Base-by-base conservation (phyloP, 1,284 basidiomycete species). In the Rhizopogon parksii region DNA sequence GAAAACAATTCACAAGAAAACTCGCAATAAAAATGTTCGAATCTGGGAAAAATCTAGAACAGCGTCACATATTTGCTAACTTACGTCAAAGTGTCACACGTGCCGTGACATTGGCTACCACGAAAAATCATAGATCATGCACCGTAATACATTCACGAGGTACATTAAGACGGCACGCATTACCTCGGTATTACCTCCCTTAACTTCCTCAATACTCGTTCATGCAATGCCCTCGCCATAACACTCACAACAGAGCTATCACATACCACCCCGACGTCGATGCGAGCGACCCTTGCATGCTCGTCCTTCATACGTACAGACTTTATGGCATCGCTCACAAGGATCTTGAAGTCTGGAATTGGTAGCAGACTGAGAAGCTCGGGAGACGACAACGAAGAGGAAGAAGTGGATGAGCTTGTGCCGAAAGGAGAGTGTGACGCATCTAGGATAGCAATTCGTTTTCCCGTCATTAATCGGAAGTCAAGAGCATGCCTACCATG, bases 401-500 rank as follows among this genome's bases (percentile, higher is more conserved):
- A 5, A 17, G 50, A 47, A 25, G 14, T 11, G 12, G 17, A n/a
- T n/a, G 46, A 21, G 9, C 64, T 61, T 17, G 60, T 53, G 36
- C 67, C 67, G 57, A 81, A 83, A 7, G 86, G 63, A 2, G 80
- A 78, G 60, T 78, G 73, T 1, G 84, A 82, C 2, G 75, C 83
- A 60, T 90, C 88, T 32, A 88, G 63, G 47, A 90, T 79, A 11
- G 75, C 78, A 8, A 88, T 75, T 15, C 82, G 78, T 54, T 79
- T 77, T 25, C 73, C 74, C 9, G 71, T 76, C 77, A 90, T 78
- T 60, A 91, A 72, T 59, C 89, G 79, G 63, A 91, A 79, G 60
- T 92, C 88, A 39, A 91, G 71, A 0, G 85, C 88, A 62, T 88
- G 82, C 59, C 85, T 87, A 53, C 4, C 5, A 7, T 12, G 36